Evolutionary conservation across 345 rosid species (phyloP).

Genomic region (Draba incana): DNA sequence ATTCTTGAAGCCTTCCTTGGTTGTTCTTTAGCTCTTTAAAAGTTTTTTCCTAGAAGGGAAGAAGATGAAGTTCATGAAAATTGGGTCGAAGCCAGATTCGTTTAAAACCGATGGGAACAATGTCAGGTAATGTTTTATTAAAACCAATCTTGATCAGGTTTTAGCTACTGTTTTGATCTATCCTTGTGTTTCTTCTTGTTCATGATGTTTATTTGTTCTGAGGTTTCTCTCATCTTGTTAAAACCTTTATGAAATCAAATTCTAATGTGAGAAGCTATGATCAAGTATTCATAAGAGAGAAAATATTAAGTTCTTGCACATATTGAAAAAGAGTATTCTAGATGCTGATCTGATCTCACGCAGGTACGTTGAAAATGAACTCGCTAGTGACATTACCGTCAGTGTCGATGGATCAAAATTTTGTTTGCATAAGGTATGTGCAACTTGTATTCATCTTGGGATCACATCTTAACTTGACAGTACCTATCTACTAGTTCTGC

Average conservation of each 20-base stretch:
- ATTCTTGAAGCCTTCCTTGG: conserved; percentile 26
- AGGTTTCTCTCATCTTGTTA: conserved; percentile 15
- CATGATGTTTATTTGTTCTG: neutral
- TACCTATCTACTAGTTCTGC: neutral
- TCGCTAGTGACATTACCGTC: conserved; percentile 68
- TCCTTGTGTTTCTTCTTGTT: conserved; percentile 5
- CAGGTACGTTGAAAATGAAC: conserved; percentile 77
- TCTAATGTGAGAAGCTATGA: neutral
- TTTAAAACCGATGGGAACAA: conserved; percentile 54
- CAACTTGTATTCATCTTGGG: neutral
- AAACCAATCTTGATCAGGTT: conserved; percentile 13
- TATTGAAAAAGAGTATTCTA: conserved; percentile 22
- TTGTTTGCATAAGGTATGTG: conserved; percentile 78
- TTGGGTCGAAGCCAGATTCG: conserved; percentile 83
- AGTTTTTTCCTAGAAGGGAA: neutral
- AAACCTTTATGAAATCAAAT: neutral
- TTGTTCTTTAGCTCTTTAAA: conserved; percentile 29
- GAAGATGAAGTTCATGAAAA: conserved; percentile 95
- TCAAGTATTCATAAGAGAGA: neutral
- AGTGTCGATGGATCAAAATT: conserved; percentile 64
- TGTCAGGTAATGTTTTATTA: conserved; percentile 30
- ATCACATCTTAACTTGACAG: neutral
- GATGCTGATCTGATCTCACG: conserved; percentile 1
- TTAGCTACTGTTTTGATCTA: conserved; percentile 2
- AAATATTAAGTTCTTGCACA: neutral